Evolutionary conservation across 2,329 filamentous ascomycete genomes (phyloP).

Genomic region (Ambrosiella xylebori): DNA sequence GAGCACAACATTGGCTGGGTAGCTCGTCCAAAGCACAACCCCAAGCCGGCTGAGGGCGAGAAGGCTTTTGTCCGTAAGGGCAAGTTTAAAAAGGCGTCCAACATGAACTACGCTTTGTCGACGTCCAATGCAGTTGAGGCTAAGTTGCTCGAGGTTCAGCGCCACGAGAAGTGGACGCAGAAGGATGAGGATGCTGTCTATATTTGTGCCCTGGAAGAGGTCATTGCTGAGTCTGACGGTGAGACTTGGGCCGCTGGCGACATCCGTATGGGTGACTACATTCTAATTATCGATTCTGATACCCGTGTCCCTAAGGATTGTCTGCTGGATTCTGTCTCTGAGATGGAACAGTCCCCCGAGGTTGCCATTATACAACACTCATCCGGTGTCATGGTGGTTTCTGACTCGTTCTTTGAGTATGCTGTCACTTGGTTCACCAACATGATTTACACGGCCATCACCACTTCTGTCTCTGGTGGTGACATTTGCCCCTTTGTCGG

Average conservation of each 20-base stretch:
- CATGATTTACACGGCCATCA: slow-evolving; percentile 57
- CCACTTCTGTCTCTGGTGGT: slow-evolving; percentile 51
- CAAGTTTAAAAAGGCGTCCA: slow-evolving; percentile 49
- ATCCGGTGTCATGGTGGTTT: slow-evolving; percentile 63
- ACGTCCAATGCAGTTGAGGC: slow-evolving; percentile 46
- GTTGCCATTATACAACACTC: slow-evolving; percentile 56
- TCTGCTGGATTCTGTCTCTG: slow-evolving; percentile 49
- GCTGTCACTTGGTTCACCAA: slow-evolving; percentile 63
- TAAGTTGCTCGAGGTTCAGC: slow-evolving; percentile 29
- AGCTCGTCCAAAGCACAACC: slow-evolving; percentile 33
- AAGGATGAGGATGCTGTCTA: slow-evolving; percentile 34
- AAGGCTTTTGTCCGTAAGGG: slow-evolving; percentile 35
- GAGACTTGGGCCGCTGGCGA: slow-evolving; percentile 43
- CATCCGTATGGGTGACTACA: slow-evolving; percentile 44
- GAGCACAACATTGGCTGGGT: slow-evolving; percentile 42
- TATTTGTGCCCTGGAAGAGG: slow-evolving; percentile 29
- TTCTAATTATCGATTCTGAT: slow-evolving; percentile 51
- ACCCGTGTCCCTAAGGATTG: slow-evolving; percentile 52
- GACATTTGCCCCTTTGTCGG: slow-evolving; percentile 62
- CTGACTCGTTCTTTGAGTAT: slow-evolving; percentile 55
- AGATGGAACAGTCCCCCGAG: slow-evolving; percentile 53
- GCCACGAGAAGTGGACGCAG: slow-evolving; percentile 25
- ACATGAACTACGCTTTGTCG: slow-evolving; percentile 50
- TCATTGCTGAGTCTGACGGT: slow-evolving; percentile 32
- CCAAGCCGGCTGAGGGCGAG: slow-evolving; percentile 28